phyloP scores from a whole-genome alignment of 176 grass and related monocot genomes.

The Oryza glumipatula region DNA sequence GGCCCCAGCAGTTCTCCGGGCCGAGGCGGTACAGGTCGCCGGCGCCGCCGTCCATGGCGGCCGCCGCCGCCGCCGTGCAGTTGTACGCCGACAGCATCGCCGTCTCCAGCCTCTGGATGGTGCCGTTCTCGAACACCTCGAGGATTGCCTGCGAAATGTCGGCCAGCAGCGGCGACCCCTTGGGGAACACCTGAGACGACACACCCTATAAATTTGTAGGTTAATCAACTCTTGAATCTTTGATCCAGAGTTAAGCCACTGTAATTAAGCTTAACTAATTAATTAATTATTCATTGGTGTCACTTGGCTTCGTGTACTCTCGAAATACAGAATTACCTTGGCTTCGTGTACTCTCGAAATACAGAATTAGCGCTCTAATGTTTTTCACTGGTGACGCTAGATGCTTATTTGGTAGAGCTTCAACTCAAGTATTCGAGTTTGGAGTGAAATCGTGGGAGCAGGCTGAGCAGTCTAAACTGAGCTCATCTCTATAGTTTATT shows the following conservation, averaged over 20 bases:
- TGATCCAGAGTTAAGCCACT: neutral
- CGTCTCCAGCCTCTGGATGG: slow-evolving; percentile 21
- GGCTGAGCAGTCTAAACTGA: no score
- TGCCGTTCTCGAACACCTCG: slow-evolving; percentile 24
- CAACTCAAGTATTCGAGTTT: no score
- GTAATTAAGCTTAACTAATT: neutral
- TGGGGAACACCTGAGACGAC: slow-evolving; percentile 30
- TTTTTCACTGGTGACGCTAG: no score
- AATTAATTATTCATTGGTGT: no score
- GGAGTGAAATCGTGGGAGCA: no score
- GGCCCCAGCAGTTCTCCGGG: neutral
- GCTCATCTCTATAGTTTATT: no score
- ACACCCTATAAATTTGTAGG: slow-evolving; percentile 13
- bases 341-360: no score
- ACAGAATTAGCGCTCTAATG: no score
- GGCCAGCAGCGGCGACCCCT: neutral
- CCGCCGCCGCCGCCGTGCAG: neutral
- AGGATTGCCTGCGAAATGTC: slow-evolving; percentile 24
- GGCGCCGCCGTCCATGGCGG: no score
- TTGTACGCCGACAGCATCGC: slow-evolving; percentile 24
- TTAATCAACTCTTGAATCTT: neutral
- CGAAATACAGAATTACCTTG: no score
- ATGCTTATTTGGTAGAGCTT: no score
- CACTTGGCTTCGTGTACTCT: no score
- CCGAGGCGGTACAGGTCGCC: neutral